Evolutionary conservation across 768 basidiomycete species (phyloP), one percentile per base, ranked within the genome.

Genomic region (Suillus subluteus): DNA sequence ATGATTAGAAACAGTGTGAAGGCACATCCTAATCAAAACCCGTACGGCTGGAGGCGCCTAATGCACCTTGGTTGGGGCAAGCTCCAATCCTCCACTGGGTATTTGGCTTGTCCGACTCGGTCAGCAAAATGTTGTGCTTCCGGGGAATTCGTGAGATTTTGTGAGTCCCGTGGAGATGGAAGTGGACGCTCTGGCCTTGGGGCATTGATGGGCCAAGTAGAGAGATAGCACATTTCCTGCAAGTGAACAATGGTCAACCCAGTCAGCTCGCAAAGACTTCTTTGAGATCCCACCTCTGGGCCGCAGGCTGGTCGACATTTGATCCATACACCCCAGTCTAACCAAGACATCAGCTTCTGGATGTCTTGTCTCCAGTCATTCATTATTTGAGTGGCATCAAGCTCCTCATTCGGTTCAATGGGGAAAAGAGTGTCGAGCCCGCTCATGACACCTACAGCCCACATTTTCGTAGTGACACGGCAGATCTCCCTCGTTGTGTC

Each of bases 291-390:
- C 50, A 86, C 85, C 76, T 85, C 81, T 44, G 74, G 72, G 8
- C 70, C 71, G 74, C 86, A 88, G 0, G 71, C 78, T 35, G 85
- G 84, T 5, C 72, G 73, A 59, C 86, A 87, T 56, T 76, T 82
- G 2, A 81, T 68, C 85, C 86, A 87, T 12, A 79, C 71, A 52
- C 73, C 79, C 86, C 86, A 88, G 68, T 83, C 86, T 0, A 87
- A 72, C 86, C 86, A 87, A 0, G 44, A 56, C 79, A 86, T 83
- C 37, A 87, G 69, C 3, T 59, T 67, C 7, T 75, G 65, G 26
- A 83, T 56, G 11, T 79, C 75, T n/a, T 46, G 50, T 11, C 62
- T 70, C 85, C 85, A 87, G 7, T 61, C 37, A 13, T 23, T 23
- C 21, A 75, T 48, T 38, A 79, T 32, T 1, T 2, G 40, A 11